Percentiles rank a stretch among this genome's conserved stretches.
Evolutionary conservation across 1,139 yeast genomes (phyloP).

Genomic region (Saccharomyces pastorianus): DNA sequence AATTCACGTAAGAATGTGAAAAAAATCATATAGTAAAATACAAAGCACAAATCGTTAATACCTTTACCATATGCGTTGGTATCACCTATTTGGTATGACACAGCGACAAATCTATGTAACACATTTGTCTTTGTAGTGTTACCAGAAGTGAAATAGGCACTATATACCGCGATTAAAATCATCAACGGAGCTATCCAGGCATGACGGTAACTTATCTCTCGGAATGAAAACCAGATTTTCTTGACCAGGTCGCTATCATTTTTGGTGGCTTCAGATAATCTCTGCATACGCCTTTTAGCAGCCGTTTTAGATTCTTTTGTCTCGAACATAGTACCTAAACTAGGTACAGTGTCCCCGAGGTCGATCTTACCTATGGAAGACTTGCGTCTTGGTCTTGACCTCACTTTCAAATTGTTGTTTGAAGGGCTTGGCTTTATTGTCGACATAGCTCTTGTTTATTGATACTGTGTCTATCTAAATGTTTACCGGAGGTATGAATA

Average conservation of each 20-base stretch:
- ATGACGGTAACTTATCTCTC: constrained; percentile 58
- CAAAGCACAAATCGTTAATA: constrained; percentile 65
- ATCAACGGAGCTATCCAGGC: constrained; percentile 70
- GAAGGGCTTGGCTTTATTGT: neutral
- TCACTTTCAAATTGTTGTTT: constrained; percentile 2
- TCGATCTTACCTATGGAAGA: constrained; percentile 27
- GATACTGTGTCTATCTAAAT: neutral
- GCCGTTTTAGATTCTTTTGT: constrained; percentile 21
- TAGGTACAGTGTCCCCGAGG: constrained; percentile 24
- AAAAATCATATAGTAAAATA: constrained; percentile 66
- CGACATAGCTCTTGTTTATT: neutral
- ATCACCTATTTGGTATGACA: constrained; percentile 47
- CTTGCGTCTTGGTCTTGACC: constrained; percentile 22
- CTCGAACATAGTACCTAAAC: constrained; percentile 22
- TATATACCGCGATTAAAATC: constrained; percentile 34
- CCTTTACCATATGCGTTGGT: constrained; percentile 67
- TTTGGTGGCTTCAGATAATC: constrained; percentile 15
- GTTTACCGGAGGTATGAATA: neutral
- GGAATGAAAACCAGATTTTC: constrained; percentile 48
- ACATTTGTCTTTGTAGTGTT: constrained; percentile 48
- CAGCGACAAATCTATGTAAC: constrained; percentile 51
- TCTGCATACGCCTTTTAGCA: constrained; percentile 19
- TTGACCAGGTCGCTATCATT: constrained; percentile 24
- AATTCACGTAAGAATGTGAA: constrained; percentile 87
- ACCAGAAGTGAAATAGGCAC: constrained; percentile 41